phyloP scores from a whole-genome alignment of 139 green algal genomes.

The Volvox reticuliferus region DNA sequence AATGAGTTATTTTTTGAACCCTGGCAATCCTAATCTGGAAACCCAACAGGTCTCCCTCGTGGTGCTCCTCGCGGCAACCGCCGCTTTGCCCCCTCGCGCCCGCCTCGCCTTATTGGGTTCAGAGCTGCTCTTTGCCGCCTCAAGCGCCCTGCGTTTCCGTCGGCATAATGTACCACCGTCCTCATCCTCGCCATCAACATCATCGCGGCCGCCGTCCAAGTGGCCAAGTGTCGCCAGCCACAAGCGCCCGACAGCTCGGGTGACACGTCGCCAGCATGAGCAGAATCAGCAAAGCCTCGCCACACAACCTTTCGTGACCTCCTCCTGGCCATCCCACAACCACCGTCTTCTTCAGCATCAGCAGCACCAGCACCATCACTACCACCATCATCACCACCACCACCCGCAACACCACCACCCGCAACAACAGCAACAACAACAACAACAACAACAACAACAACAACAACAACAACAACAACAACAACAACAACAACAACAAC shows the following conservation, averaged over 20 bases:
- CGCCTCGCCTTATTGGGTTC: neutral
- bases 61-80: neutral
- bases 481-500: neutral
- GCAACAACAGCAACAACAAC: neutral
- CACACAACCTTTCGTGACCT: too few species aligned
- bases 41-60: neutral
- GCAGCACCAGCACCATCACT: neutral
- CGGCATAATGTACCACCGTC: neutral
- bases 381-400: neutral
- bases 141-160: neutral
- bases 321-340: too few species aligned
- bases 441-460: neutral
- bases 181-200: neutral
- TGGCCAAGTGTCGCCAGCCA: neutral
- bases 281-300: too few species aligned
- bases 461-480: neutral
- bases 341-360: too few species aligned
- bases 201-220: neutral
- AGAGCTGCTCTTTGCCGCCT: constrained; percentile 25
- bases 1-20: too few species aligned
- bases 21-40: too few species aligned
- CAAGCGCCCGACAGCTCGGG: neutral
- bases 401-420: neutral
- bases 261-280: neutral
- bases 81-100: neutral